Base-by-base conservation (phyloP, 78 protist genomes). In the Dictyostelium brefeldianum region DNA sequence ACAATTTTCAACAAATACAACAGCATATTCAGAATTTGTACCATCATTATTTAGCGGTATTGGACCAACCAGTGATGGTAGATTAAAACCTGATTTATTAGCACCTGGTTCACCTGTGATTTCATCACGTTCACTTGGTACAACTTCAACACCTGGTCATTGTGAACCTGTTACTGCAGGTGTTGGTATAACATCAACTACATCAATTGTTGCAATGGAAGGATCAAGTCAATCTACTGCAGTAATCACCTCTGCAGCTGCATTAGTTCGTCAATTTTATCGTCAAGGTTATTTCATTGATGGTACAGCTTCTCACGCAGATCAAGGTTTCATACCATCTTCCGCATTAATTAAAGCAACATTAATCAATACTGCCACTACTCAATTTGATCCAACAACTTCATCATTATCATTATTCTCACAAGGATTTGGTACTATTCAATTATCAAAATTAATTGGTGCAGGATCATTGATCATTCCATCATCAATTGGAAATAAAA, bases 41-140 rank as follows among this genome's bases (percentile, higher is more conserved):
- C 36, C 59, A 43, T 54, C 70, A 18, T 14, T 36, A 17, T 78
- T 78, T 78, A 54, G 71, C 31, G 83, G 71, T 12, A 17, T 27
- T 36, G 93, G 93, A 14, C 93, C 93, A 22, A 77, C 93, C 0
- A 31, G 56, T 31, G 93, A 87, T 78, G 83, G 78, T 50, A 69
- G 93, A 53, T 57, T 77, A 6, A 87, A 87, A 65, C 93, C 93
- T 25, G 93, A 87, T 65, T 20, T 87, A 11, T 59, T 87, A 15
- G 93, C 93, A 15, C 84, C 84, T 3, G 93, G 93, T 11, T 65
- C 57, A 7, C 81, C 81, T 25, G 29, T 87, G 20, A 51, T 87
- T 5, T 87, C 93, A 15, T 53, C 93, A 5, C 31, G 64, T 18
- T 59, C 85, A 3, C 31, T 73, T 10, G 79, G 79, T 31, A 56